These are phyloP conservation scores for Cordyceps tenuipes DNA, from an alignment of 2,329 filamentous ascomycete species.

Conservation along the genomic window DNA sequence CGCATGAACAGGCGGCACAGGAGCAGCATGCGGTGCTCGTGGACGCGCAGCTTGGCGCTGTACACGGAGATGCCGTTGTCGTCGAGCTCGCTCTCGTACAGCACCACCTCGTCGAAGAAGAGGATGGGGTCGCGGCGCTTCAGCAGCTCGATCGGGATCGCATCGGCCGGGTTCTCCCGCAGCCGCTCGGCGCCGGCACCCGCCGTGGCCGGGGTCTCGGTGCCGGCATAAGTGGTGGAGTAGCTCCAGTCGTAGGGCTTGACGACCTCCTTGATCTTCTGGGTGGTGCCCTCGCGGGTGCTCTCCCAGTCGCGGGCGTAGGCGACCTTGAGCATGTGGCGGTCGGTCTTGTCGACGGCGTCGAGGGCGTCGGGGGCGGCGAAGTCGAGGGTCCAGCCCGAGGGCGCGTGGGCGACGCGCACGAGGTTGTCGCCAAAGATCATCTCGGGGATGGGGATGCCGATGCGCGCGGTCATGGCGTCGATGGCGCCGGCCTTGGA, in stretches of 20 bases:
- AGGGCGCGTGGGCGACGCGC: constrained; percentile 60
- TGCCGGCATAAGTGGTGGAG: constrained; percentile 78
- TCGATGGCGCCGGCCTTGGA: constrained; percentile 88
- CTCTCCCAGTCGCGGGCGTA: constrained; percentile 80
- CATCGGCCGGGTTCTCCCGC: constrained; percentile 25
- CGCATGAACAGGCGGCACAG: constrained; percentile 86
- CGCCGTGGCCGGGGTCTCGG: constrained; percentile 23
- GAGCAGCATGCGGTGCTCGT: constrained; percentile 79
- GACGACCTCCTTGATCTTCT: constrained; percentile 86
- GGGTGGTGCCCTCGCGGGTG: constrained; percentile 63
- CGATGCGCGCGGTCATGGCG: constrained; percentile 66
- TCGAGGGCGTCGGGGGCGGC: constrained; percentile 82
- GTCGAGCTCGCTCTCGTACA: constrained; percentile 96
- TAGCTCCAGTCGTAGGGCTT: constrained; percentile 99
- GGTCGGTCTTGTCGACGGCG: constrained; percentile 86
- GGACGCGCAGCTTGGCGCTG: constrained; percentile 86
- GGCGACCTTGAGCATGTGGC: constrained; percentile 84
- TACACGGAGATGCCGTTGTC: constrained; percentile 93
- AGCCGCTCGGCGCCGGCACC: constrained; percentile 17
- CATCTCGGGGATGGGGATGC: constrained; percentile 93
- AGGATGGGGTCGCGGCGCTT: constrained; percentile 86
- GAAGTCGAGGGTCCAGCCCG: constrained; percentile 74
- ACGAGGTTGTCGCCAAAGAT: constrained; percentile 96
- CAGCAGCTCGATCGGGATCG: constrained; percentile 79
- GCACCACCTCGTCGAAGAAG: constrained; percentile 91